Evolutionary conservation across 257 asterid species (phyloP).

Genomic region (Anisodus acutangulus): DNA sequence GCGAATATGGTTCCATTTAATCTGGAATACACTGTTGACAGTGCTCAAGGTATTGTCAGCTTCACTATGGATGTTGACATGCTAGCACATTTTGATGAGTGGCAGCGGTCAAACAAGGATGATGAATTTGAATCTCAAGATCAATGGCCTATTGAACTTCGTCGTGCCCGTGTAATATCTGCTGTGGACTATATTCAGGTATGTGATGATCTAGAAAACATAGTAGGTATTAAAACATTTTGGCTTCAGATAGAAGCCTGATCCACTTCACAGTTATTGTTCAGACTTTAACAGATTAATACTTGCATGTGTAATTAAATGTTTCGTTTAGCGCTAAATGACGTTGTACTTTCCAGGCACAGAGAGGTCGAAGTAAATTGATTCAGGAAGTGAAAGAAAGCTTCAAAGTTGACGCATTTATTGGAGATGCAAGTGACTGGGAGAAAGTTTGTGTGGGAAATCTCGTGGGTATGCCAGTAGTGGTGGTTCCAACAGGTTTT

Average conservation of each 20-base stretch:
- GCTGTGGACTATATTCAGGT: conserved; percentile 95
- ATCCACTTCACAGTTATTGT: background rate
- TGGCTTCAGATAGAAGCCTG: background rate
- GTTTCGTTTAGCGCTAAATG: background rate
- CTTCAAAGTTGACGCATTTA: conserved; percentile 77
- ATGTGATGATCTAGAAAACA: conserved; percentile 19
- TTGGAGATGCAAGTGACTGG: conserved; percentile 89
- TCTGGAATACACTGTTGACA: conserved; percentile 77
- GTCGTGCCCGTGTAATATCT: conserved; percentile 85
- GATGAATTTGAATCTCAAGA: conserved; percentile 91
- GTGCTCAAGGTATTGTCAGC: conserved; percentile 91
- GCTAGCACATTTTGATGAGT: conserved; percentile 92
- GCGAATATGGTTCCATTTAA: conserved; percentile 79
- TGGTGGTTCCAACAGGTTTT: conserved; percentile 81
- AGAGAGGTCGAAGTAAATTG: conserved; percentile 80
- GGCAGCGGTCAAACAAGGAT: conserved; percentile 82
- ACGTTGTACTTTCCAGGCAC: conserved; percentile 56
- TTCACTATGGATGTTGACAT: conserved; percentile 94
- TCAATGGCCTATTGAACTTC: conserved; percentile 96
- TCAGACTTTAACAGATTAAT: background rate
- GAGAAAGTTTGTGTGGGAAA: conserved; percentile 80
- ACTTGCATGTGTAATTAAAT: background rate
- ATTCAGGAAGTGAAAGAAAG: conserved; percentile 66
- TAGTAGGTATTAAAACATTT: background rate
- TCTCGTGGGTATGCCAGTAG: conserved; percentile 88